Percentiles rank a stretch among this genome's conserved stretches.
Conservation (phyloP, 2,329 filamentous ascomycete species). For the Sporothrix mexicana region DNA sequence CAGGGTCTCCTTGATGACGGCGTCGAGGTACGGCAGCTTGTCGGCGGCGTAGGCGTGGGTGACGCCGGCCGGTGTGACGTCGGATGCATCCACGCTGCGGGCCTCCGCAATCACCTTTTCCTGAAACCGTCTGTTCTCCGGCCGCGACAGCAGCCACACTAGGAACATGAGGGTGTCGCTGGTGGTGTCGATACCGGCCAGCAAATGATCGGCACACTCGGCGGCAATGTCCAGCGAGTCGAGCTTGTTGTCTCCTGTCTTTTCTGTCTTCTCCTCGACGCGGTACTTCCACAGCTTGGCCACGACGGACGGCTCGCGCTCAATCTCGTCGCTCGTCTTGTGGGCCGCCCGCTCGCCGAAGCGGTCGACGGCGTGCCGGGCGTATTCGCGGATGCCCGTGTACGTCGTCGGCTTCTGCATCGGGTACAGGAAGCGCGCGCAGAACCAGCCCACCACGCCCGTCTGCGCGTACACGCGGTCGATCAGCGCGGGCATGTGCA, state of each 20-base stretch:
- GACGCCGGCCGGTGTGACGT: conserved; percentile 41
- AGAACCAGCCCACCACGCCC: conserved; percentile 46
- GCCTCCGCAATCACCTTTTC: conserved; percentile 53
- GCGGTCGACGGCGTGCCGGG: conserved; percentile 39
- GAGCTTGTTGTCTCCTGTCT: conserved; percentile 23
- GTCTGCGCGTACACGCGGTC: conserved; percentile 55
- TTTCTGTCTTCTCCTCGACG: neutral
- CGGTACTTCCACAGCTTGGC: conserved; percentile 44
- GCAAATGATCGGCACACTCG: conserved; percentile 59
- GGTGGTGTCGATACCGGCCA: conserved; percentile 58
- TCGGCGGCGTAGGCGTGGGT: conserved; percentile 47
- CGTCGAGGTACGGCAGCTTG: conserved; percentile 53
- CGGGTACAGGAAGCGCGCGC: conserved; percentile 49
- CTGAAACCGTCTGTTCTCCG: conserved; percentile 51
- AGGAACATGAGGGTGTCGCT: conserved; percentile 58
- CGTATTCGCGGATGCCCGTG: conserved; percentile 53
- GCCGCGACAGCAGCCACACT: conserved; percentile 56
- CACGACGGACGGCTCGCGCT: conserved; percentile 45
- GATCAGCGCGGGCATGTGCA: conserved; percentile 53
- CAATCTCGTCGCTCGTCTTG: conserved; percentile 23
- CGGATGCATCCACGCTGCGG: neutral
- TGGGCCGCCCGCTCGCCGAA: conserved; percentile 31
- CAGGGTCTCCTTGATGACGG: conserved; percentile 58
- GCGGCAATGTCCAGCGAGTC: conserved; percentile 56
- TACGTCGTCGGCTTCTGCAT: conserved; percentile 59